Conservation (phyloP, 2,329 filamentous ascomycete genomes). For the Verticillium albo-atrum region DNA sequence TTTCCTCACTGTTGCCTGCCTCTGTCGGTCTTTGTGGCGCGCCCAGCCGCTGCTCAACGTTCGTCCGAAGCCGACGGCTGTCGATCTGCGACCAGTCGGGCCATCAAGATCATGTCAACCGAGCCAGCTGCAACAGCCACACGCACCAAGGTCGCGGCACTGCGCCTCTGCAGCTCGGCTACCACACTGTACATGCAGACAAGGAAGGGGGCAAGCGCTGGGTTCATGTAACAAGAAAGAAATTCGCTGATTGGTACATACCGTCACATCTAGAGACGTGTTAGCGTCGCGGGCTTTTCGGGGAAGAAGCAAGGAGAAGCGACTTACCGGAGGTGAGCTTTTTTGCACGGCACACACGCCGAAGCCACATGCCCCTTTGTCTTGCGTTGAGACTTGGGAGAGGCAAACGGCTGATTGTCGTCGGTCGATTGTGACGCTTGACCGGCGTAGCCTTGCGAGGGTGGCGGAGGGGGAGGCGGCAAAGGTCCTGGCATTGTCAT, state of each 20-base stretch:
- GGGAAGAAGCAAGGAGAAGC: neutral
- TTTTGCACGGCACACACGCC: conserved; percentile 81
- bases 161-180: conserved; percentile 11
- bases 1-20: neutral
- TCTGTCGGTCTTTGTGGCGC: neutral
- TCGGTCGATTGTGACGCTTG: conserved; percentile 22
- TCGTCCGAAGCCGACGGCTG: neutral
- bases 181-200: neutral
- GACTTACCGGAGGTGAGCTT: conserved; percentile 67
- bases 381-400: conserved; percentile 60
- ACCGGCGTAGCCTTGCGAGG: conserved; percentile 19
- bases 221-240: conserved; percentile 1
- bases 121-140: conserved; percentile 15
- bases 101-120: conserved; percentile 19
- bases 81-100: conserved; percentile 14
- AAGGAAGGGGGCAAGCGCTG: neutral
- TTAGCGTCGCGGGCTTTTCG: conserved; percentile 4
- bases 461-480: conserved; percentile 23
- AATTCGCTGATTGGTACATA: conserved; percentile 37
- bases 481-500: conserved; percentile 22
- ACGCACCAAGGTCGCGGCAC: conserved; percentile 13
- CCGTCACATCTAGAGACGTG: conserved; percentile 50
- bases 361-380: conserved; percentile 80
- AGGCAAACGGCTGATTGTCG: conserved; percentile 45
- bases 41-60: too few species aligned